Evolutionary conservation across 2,329 filamentous ascomycete genomes (phyloP), one percentile per base, ranked within the genome.

Genomic region (Colletotrichum sp.): DNA sequence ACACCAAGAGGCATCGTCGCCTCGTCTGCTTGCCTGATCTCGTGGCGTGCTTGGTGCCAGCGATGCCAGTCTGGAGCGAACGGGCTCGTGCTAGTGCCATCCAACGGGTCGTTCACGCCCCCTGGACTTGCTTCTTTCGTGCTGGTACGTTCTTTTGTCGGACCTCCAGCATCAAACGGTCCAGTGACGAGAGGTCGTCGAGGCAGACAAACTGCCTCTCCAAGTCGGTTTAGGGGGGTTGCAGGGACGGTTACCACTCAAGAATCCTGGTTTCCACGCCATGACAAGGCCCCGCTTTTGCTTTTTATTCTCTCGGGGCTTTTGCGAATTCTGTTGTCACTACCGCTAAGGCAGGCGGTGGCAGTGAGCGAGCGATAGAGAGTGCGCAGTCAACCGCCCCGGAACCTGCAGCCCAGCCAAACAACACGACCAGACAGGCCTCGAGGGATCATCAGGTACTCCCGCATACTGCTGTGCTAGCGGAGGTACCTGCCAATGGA

Each of bases 221-320:
- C 43, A 52, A 52, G n/a, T 52, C n/a, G 43, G 43, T 22, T 27
- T 36, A 25, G 39, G 73, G 55, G 27, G 39, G 66, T 32, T 39
- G 69, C 58, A 71, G 18, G 58, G 43, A 64, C 66, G 52, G 60
- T 43, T 12, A 61, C 48, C n/a, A 65, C 30, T 48, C 12, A 28
- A 34, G n/a, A 64, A 65, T 74, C 67, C 66, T 70, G 55, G 71
- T 60, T 66, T 48, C 52, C 34, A 70, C 48, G 60, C 71, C 71
- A 70, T 48, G 36, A 58, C 48, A 43, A 55, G 15, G 30, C 12
- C 64, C 52, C 56, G 48, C 56, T 62, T 28, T 28, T 72, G 36
- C 39, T 56, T 64, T 75, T 64, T 56, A 62, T 67, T 75, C 69
- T 68, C 69, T 73, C 69, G 69, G 73, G 73, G 73, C 73, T 75